phyloP scores from a whole-genome alignment of 208 protist species.

The Wallacemonas collosoma region DNA sequence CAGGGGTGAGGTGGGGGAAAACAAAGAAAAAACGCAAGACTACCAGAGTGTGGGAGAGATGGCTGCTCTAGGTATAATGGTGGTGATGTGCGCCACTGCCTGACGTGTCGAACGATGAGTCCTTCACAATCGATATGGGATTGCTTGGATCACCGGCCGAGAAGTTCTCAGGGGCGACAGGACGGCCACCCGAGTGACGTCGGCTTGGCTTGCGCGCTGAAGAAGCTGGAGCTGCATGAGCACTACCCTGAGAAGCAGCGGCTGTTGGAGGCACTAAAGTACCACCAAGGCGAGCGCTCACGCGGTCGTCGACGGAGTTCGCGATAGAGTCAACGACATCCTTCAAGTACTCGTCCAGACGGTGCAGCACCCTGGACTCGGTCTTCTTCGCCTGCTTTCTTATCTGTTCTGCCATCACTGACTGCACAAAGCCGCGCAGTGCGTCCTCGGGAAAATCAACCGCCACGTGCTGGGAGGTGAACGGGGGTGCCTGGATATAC shows the following conservation, averaged over 20 bases:
- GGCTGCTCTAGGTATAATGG: background rate
- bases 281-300: slow-evolving; percentile 26
- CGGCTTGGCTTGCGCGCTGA: background rate
- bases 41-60: too few species aligned
- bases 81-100: slow-evolving; percentile 5
- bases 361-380: slow-evolving; percentile 58
- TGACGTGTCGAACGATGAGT: slow-evolving; percentile 17
- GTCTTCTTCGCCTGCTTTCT: slow-evolving; percentile 57
- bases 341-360: slow-evolving; percentile 73
- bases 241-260: background rate
- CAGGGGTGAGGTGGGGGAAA: slow-evolving; percentile 12
- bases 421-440: slow-evolving; percentile 71
- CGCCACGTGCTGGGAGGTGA: slow-evolving; percentile 63
- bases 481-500: slow-evolving; percentile 5
- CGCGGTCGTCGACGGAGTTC: slow-evolving; percentile 53
- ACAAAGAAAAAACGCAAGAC: background rate
- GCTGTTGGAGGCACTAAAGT: background rate
- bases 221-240: background rate
- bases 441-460: slow-evolving; percentile 83
- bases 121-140: slow-evolving; percentile 24
- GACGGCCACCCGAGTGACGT: background rate
- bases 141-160: slow-evolving; percentile 4
- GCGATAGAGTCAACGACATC: slow-evolving; percentile 57
- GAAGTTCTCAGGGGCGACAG: background rate
- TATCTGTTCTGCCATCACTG: slow-evolving; percentile 56